Evolutionary conservation across 139 green algal species (phyloP).

Genomic region (Zygnema cylindricum): DNA sequence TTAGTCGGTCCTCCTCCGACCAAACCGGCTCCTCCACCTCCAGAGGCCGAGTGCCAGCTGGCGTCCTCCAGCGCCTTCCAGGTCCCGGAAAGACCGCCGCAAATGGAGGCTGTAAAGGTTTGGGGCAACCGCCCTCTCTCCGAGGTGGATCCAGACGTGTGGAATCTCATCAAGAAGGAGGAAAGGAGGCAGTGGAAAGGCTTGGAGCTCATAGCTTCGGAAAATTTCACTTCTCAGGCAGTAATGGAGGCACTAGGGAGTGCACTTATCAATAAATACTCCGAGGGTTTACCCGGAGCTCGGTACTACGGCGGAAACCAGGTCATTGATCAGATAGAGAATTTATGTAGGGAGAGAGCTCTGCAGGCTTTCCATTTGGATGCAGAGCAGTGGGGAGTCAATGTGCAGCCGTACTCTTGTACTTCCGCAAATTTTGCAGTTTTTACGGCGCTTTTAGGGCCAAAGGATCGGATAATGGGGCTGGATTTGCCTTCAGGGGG

Average conservation of each 20-base stretch:
- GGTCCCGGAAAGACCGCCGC: neutral
- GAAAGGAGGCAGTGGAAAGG: slow-evolving; percentile 90
- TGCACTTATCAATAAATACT: slow-evolving; percentile 98
- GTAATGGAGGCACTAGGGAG: slow-evolving; percentile 95
- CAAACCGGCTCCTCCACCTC: too few species aligned
- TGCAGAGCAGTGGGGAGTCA: slow-evolving; percentile 79
- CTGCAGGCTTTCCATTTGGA: slow-evolving; percentile 79
- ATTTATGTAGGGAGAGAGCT: slow-evolving; percentile 77
- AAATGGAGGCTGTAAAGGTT: slow-evolving; percentile 35
- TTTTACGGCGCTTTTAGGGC: slow-evolving; percentile 84
- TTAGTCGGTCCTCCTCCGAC: too few species aligned
- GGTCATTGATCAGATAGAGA: slow-evolving; percentile 73
- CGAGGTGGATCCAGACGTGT: slow-evolving; percentile 88
- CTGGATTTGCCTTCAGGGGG: slow-evolving; percentile 84
- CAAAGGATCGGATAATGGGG: slow-evolving; percentile 88
- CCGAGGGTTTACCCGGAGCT: slow-evolving; percentile 89
- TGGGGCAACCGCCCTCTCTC: slow-evolving; percentile 69
- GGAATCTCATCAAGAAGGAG: slow-evolving; percentile 89
- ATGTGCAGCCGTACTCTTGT: slow-evolving; percentile 88
- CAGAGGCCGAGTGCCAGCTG: neutral
- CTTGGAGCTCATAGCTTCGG: slow-evolving; percentile 96
- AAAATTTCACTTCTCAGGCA: slow-evolving; percentile 94
- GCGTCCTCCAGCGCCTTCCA: slow-evolving; percentile 12
- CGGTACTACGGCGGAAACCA: slow-evolving; percentile 98
- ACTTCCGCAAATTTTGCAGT: slow-evolving; percentile 96